Evolutionary conservation across 2,329 filamentous ascomycete species (phyloP).

Genomic region (Albifimbria verrucaria): DNA sequence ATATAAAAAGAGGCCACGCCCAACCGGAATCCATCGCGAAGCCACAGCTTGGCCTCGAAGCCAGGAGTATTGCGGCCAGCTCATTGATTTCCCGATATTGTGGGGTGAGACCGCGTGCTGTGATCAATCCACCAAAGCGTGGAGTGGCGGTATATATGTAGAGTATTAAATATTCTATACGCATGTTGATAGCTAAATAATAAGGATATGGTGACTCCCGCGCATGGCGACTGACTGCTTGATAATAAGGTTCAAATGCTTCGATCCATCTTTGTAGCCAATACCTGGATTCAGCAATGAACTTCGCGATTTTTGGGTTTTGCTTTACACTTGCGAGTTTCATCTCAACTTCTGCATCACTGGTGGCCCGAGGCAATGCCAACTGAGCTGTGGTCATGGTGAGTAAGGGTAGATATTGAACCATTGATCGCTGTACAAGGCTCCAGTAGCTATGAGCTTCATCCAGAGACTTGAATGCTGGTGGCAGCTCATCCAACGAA

Average conservation of each 20-base stretch:
- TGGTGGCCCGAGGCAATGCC: constrained; percentile 20
- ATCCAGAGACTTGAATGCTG: constrained; percentile 25
- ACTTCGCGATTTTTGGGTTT: constrained; percentile 25
- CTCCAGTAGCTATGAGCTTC: constrained; percentile 36
- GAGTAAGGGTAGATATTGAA: constrained; percentile 32
- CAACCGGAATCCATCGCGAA: constrained; percentile 45
- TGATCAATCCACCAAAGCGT: constrained; percentile 32
- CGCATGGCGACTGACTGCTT: constrained; percentile 19
- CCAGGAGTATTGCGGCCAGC: constrained; percentile 34
- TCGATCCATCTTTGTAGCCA: constrained; percentile 37
- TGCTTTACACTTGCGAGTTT: constrained; percentile 28
- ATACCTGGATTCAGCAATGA: constrained; percentile 31
- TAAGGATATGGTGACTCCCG: constrained; percentile 21
- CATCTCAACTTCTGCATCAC: constrained; percentile 22
- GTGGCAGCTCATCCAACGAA: constrained; percentile 28
- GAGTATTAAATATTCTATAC: constrained; percentile 40
- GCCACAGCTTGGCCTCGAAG: constrained; percentile 29
- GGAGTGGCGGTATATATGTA: constrained; percentile 36
- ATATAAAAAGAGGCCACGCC: constrained; percentile 41
- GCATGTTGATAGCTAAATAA: constrained; percentile 35
- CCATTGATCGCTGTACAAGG: constrained; percentile 32
- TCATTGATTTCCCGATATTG: constrained; percentile 39
- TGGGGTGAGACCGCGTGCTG: constrained; percentile 35
- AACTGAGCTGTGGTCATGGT: constrained; percentile 27
- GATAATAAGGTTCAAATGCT: constrained; percentile 34